These are phyloP conservation scores for Lachnellula willkommii DNA, from an alignment of 2,329 filamentous ascomycete genomes.

Conservation along the genomic window DNA sequence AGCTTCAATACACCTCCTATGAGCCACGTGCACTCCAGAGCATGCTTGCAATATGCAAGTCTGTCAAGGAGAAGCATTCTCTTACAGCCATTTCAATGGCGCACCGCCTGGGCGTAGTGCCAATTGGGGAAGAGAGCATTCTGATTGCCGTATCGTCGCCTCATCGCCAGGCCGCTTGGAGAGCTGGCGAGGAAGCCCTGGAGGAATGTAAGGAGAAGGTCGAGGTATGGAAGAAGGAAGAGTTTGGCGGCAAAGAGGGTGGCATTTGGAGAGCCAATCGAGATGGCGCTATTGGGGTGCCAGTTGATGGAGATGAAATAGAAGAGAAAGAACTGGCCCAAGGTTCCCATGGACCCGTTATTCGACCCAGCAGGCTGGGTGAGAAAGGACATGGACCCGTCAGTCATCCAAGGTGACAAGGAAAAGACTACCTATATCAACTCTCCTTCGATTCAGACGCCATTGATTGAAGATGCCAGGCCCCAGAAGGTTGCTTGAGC, in stretches of 20 bases:
- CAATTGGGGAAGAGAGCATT: constrained; percentile 90
- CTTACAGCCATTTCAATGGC: constrained; percentile 72
- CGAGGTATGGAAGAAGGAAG: constrained; percentile 95
- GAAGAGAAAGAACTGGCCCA: constrained; percentile 2
- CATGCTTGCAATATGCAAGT: constrained; percentile 58
- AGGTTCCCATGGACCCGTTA: constrained; percentile 22
- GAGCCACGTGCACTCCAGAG: constrained; percentile 62
- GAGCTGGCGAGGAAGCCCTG: constrained; percentile 80
- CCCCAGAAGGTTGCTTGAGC: no score
- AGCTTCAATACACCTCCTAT: constrained; percentile 73
- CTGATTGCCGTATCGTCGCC: constrained; percentile 79
- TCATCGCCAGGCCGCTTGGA: constrained; percentile 81
- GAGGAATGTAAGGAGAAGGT: constrained; percentile 79
- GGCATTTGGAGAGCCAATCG: constrained; percentile 82
- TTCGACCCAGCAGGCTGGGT: constrained; percentile 17
- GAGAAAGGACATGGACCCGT: constrained; percentile 29
- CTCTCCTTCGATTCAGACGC: no score
- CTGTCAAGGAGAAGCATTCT: constrained; percentile 53
- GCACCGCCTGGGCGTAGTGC: constrained; percentile 79
- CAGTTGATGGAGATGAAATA: constrained; percentile 12
- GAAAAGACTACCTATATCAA: no score
- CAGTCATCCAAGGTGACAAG: constrained; percentile 5
- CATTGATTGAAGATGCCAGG: no score
- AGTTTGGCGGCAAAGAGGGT: constrained; percentile 71
- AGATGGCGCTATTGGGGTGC: constrained; percentile 51